Percentiles rank a stretch among this genome's conserved stretches.
Evolutionary conservation across 2,329 filamentous ascomycete genomes (phyloP).

Genomic region (Ceratocystis variospora): DNA sequence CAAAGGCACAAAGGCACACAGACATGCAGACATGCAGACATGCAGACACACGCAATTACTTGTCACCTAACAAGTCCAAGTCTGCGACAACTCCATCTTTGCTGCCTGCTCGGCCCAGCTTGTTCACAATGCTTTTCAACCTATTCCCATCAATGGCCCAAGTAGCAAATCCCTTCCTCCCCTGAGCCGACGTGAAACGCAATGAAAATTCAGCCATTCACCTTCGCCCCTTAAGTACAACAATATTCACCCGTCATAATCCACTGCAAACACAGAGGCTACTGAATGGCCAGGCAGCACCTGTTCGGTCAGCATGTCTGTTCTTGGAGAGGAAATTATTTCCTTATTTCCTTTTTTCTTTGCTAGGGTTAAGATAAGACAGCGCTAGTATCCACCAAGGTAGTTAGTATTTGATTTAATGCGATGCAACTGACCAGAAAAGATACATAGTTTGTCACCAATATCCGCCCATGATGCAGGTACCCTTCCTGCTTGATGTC

Average conservation of each 20-base stretch:
- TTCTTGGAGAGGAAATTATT: neutral
- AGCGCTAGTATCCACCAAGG: neutral
- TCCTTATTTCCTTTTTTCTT: neutral
- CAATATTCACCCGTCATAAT: neutral
- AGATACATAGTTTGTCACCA: conserved; percentile 1
- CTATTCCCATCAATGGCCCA: too few species aligned
- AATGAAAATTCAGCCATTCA: neutral
- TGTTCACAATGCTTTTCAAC: too few species aligned
- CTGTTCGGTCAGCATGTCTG: neutral
- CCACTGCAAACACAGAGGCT: neutral
- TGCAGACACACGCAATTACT: too few species aligned
- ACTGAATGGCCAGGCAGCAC: neutral
- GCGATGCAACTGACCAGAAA: neutral
- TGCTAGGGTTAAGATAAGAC: neutral
- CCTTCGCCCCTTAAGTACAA: neutral
- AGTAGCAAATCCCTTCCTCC: too few species aligned
- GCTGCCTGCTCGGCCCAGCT: too few species aligned
- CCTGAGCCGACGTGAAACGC: too few species aligned
- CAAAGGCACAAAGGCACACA: too few species aligned
- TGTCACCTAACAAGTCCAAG: too few species aligned
- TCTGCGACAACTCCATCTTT: too few species aligned
- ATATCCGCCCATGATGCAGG: neutral
- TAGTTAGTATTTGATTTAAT: neutral
- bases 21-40: too few species aligned
- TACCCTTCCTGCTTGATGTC: neutral